Evolutionary conservation across 148 eudicot species (phyloP), one percentile per base, ranked within the genome.

Genomic region (Cornus suecica): DNA sequence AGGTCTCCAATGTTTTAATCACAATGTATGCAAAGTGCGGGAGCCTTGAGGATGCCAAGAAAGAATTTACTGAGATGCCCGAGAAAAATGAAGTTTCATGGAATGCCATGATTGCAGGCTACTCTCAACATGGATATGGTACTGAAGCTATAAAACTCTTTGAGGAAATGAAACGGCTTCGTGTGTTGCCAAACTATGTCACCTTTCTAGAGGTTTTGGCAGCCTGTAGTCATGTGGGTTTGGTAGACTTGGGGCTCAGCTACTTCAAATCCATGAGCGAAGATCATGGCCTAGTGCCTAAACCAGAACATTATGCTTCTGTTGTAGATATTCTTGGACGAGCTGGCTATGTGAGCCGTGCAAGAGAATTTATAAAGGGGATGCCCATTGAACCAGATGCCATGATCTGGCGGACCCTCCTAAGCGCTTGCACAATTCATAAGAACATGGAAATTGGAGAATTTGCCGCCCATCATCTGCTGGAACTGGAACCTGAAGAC

Each of bases 151-250:
- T 94, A 71, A 77, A 87, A 71, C 83, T 90, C 66, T 94, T 90
- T 64, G 86, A 88, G 78, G 89, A 87, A 77, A 94, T 92, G 99
- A 92, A 86, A 81, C 73, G 28, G 76, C 80, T 69, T 22, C 86
- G 84, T 67, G 45, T 87, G 78, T 76, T 63, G 73, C 97, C 99
- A 66, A 92, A 92, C 72, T 81, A 87, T 71, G 90, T 94, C 65
- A 90, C 99, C 23, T 89, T 82, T 78, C 80, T 94, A 70, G 90
- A 97, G 30, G 93, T 90, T 82, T 83, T 94, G 66, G 78, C 98
- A 65, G 98, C 98, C 6, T 94, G 97, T 78, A 94, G 98, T 83
- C 97, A 94, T 84, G 97, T 91, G 31, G 94, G 98, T 10, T 84
- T 94, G 78, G 97, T 94, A 34, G 91, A 94, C 61, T 84, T 90